A percentile compares a stretch with the other conserved stretches of the same genome.
Conservation (phyloP, 192 early-diverging fungal genomes). For the Backusella tarrabulga region DNA sequence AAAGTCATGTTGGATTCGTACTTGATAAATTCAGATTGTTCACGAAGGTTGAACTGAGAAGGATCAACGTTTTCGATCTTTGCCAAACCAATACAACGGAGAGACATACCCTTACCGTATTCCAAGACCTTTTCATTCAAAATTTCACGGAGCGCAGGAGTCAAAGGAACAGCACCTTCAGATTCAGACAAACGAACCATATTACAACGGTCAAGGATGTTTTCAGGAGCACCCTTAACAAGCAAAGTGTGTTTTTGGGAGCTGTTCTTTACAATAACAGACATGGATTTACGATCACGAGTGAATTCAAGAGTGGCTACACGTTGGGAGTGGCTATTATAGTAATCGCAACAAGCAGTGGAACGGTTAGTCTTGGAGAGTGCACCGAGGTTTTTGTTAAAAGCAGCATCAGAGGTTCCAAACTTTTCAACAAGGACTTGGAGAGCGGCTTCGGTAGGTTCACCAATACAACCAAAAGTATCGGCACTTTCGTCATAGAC, state of each 20-base stretch:
- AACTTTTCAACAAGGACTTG: slow-evolving; percentile 93
- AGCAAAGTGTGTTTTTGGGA: slow-evolving; percentile 50
- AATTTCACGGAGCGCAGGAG: slow-evolving; percentile 53
- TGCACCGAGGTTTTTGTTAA: slow-evolving; percentile 58
- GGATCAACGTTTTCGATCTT: slow-evolving; percentile 70
- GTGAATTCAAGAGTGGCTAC: slow-evolving; percentile 87
- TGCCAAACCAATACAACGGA: slow-evolving; percentile 92
- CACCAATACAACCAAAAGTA: slow-evolving; percentile 79
- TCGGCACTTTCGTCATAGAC: slow-evolving; percentile 67
- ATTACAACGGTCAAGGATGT: slow-evolving; percentile 85
- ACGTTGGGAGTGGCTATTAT: slow-evolving; percentile 59
- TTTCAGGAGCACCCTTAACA: slow-evolving; percentile 97
- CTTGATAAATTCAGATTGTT: slow-evolving; percentile 61
- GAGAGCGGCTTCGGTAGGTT: slow-evolving; percentile 98
- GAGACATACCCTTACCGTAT: slow-evolving; percentile 73
- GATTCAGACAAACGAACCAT: slow-evolving; percentile 51
- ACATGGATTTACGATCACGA: slow-evolving; percentile 98
- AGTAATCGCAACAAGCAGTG: slow-evolving; percentile 74
- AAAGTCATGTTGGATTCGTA: slow-evolving; percentile 90
- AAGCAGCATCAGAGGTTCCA: slow-evolving; percentile 65
- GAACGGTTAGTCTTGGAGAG: slow-evolving; percentile 57
- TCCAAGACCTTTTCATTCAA: slow-evolving; percentile 66
- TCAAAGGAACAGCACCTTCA: slow-evolving; percentile 59
- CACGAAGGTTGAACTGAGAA: slow-evolving; percentile 48
- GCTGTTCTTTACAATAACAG: slow-evolving; percentile 65